Percentiles rank a stretch among this genome's conserved stretches.
Conservation (phyloP, 176 grass and related monocot species). For the Zea luxurians region DNA sequence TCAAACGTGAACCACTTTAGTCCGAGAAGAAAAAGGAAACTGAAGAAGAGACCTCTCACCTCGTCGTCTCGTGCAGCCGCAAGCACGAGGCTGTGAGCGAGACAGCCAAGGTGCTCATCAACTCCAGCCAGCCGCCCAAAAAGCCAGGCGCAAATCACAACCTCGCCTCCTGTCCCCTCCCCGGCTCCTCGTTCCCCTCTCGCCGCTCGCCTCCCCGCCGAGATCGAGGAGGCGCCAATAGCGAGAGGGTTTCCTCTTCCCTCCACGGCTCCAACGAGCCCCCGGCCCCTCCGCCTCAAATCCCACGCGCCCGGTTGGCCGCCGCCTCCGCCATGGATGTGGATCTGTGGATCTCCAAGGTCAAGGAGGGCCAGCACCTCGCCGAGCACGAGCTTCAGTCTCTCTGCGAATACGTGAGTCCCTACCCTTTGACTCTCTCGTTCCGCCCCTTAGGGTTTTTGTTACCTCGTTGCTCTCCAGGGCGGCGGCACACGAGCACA, state of each 20-base stretch:
- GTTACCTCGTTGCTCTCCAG: background rate
- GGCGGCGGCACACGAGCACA: background rate
- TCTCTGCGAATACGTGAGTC: conserved; percentile 96
- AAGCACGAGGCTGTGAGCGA: conserved; percentile 48
- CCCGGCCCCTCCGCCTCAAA: background rate
- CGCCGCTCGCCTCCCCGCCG: conserved; percentile 1
- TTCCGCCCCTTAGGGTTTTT: conserved; percentile 50
- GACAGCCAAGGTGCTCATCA: conserved; percentile 23
- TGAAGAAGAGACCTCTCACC: conserved; percentile 2
- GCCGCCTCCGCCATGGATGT: conserved; percentile 67
- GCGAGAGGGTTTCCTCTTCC: background rate
- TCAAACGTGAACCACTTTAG: too few species aligned
- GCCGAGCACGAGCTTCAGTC: conserved; percentile 96
- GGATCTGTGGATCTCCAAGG: conserved; percentile 99
- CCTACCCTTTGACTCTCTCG: background rate
- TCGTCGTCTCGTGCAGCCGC: conserved; percentile 30
- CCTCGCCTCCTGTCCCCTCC: conserved; percentile 8
- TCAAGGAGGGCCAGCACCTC: conserved; percentile 98
- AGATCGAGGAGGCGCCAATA: conserved; percentile 45
- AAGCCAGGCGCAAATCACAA: conserved; percentile 34
- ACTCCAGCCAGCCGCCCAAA: conserved; percentile 21
- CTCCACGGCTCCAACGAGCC: background rate
- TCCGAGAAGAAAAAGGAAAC: background rate
- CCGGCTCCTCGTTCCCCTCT: background rate
- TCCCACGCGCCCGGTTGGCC: background rate